Evolutionary conservation across 805 yeast genomes (phyloP), one percentile per base, ranked within the genome.

Genomic region (Candida ortonii): DNA sequence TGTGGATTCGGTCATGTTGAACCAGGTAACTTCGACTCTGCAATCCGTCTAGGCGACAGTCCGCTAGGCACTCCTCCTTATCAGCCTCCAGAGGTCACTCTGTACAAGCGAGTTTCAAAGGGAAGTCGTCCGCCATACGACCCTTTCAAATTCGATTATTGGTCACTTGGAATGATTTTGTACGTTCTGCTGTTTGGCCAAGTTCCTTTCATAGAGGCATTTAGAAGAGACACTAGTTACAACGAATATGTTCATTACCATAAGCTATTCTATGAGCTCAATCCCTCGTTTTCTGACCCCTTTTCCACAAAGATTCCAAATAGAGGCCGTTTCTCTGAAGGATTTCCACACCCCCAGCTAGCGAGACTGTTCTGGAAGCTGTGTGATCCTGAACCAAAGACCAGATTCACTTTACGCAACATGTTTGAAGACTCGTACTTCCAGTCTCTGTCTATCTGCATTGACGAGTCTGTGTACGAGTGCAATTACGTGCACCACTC

Each of bases 41-140:
- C 65, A 3, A 43, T 71, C 9, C 59, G 58, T 31, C 24, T 36
- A 12, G 33, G 41, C 16, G 62, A 70, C 25, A 63, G 76, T 2
- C 71, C 72, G 54, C 81, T 82, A 26, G 93, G 94, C 2, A 81
- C 89, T 1, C 86, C 93, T 3, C 93, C 93, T 1, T 84, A 81
- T 56, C 75, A 81, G 9, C 78, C 90, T 4, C 93, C 94, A 2
- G 93, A 84, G 57, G 84, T 82, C 11, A 71, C 77, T 73, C 54
- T 61, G 17, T 62, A 43, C 68, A 65, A 39, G 71, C 63, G 34
- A 51, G 55, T 42, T 19, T 40, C 44, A 18, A 30, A 30, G 12
- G 33, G 22, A 33, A 57, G 39, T 49, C 49, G 53, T 32, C 47
- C 29, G 30, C 32, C 55, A 47, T 58, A 75, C 36, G 57, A 81